Percentiles rank a stretch among this genome's conserved stretches.
phyloP scores from a whole-genome alignment of 2,329 filamentous ascomycete genomes.

The Arthroderma uncinatum region DNA sequence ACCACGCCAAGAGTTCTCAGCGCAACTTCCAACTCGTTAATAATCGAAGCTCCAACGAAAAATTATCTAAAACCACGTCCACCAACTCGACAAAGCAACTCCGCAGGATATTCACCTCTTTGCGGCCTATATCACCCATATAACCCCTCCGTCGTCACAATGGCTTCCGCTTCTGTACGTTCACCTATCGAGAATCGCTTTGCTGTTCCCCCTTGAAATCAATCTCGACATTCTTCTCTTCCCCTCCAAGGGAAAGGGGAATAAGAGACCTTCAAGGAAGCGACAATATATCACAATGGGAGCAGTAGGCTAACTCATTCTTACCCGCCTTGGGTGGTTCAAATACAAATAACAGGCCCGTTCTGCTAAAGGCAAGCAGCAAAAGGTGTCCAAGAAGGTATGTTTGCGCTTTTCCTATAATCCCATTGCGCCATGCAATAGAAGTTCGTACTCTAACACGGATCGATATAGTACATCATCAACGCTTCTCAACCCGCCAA shows the following conservation, averaged over 20 bases:
- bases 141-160: conserved; percentile 43
- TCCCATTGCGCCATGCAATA: not conserved
- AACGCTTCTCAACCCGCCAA: conserved; percentile 95
- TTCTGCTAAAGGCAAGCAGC: conserved; percentile 31
- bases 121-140: conserved; percentile 44
- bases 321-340: conserved; percentile 26
- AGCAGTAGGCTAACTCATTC: conserved; percentile 90
- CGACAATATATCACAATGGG: conserved; percentile 18
- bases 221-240: conserved; percentile 18
- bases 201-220: conserved; percentile 64
- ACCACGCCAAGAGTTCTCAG: conserved; percentile 7
- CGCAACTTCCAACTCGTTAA: not conserved
- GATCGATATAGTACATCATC: conserved; percentile 72
- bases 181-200: conserved; percentile 56
- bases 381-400: conserved; percentile 42
- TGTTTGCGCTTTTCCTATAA: conserved; percentile 11
- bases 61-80: not conserved
- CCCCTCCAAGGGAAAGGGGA: not conserved
- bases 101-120: conserved; percentile 87
- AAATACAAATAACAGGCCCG: conserved; percentile 29
- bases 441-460: not conserved
- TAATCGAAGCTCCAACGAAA: not conserved
- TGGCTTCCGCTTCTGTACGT: conserved; percentile 87
- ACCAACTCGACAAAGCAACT: not conserved
- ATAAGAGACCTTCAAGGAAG: conserved; percentile 5